These are phyloP conservation scores for Clitopilus hobsonii DNA, from an alignment of 768 basidiomycete species.

Conservation along the genomic window DNA sequence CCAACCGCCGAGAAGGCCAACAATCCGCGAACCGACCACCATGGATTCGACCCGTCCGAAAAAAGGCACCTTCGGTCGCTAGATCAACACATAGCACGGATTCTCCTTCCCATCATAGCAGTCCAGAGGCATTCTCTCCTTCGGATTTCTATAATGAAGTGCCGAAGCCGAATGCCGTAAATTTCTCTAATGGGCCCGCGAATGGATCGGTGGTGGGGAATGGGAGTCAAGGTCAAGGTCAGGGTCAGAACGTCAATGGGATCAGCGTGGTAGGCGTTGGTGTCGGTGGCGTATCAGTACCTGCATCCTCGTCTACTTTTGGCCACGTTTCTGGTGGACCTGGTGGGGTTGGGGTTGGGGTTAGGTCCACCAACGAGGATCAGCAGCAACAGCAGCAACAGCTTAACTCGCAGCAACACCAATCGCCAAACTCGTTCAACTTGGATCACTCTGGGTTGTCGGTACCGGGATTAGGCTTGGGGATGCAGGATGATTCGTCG, in stretches of 20 bases:
- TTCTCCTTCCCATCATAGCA: constrained; percentile 46
- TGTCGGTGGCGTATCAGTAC: constrained; percentile 1
- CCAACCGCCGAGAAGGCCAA: constrained; percentile 44
- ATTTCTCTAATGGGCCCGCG: constrained; percentile 8
- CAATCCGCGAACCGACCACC: constrained; percentile 57
- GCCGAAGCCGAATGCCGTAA: constrained; percentile 17
- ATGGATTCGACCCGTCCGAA: constrained; percentile 87
- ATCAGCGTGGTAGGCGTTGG: no score
- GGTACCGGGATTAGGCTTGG: constrained; percentile 16
- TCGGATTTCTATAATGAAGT: constrained; percentile 61
- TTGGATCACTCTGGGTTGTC: constrained; percentile 27
- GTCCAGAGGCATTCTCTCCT: constrained; percentile 63
- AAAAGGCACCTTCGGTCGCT: constrained; percentile 54
- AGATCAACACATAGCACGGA: constrained; percentile 39
- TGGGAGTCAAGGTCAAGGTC: no score
- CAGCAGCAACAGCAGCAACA: no score
- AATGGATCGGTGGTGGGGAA: no score
- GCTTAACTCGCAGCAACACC: no score
- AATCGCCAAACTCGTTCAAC: neutral
- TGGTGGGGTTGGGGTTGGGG: no score
- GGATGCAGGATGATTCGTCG: constrained; percentile 32
- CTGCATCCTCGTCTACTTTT: neutral
- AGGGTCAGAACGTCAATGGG: no score
- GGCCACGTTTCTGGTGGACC: neutral
- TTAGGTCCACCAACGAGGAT: neutral